Base-by-base conservation (phyloP, 2,329 filamentous ascomycete species). In the Pseudocercospora fijiensis region DNA sequence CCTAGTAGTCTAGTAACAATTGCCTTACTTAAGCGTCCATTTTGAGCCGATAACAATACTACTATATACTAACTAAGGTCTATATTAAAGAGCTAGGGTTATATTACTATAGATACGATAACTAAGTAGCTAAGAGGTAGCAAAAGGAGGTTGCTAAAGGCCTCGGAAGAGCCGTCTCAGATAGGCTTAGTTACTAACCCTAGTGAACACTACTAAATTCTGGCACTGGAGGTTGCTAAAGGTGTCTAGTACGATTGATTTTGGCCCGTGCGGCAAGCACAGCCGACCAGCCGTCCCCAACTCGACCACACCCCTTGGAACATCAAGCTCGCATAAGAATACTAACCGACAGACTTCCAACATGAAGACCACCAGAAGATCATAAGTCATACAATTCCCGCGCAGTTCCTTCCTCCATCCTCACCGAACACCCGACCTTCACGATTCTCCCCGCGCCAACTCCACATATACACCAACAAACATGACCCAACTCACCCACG, bases 401-500 rank as follows among this genome's bases (percentile, higher is more conserved):
- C 24, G 13, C 9, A 28, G 9, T 10, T 13, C 13, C 7, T 11
- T 26, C 22, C 5, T 8, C 3, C 22, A 53, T 16, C 9, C 26
- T 26, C 7, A 9, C 11, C 20, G 45, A 26, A n/a, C 45, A 13
- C 1, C 22, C 11, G 16, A 28, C 8, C 16, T 10, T 30, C 24
- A 16, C 0, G 4, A 4, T 53, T 26, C 16, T 16, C 22, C 49
- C 49, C 8, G 11, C 22, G 16, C 49, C 18, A 53, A 13, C 26
- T 30, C 16, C 9, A 47, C 10, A 33, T 33, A 45, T 27, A 43
- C 56, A 43, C 16, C 63, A 37, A 20, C 18, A 26, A 67, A 37
- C 41, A 68, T 66, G 62, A 66, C 66, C 51, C 60, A 61, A 55
- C 57, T 56, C 59, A 60, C 56, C 43, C 27, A 59, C 22, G 56